These are phyloP conservation scores for Cladosporium velox DNA, from an alignment of 2,329 filamentous ascomycete genomes.

Conservation along the genomic window DNA sequence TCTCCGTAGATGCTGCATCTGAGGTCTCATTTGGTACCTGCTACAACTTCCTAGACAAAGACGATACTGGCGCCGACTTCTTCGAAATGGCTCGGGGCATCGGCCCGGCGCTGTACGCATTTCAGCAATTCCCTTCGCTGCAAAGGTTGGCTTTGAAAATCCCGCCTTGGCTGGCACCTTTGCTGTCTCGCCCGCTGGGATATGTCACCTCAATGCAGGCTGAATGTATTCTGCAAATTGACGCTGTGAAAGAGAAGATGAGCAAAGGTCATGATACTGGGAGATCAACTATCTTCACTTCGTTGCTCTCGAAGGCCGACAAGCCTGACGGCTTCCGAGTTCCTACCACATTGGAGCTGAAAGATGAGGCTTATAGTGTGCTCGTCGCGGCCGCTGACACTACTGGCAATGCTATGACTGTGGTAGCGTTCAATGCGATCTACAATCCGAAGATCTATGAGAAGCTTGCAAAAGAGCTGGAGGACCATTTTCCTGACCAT, in stretches of 20 bases:
- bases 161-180: constrained; percentile 30
- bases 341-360: constrained; percentile 31
- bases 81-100: constrained; percentile 32
- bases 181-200: constrained; percentile 26
- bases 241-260: constrained; percentile 23
- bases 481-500: not conserved
- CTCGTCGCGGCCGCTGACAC: constrained; percentile 39
- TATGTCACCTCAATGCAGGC: constrained; percentile 27
- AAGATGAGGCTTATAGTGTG: constrained; percentile 35
- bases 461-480: not conserved
- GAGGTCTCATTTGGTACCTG: constrained; percentile 37
- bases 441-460: constrained; percentile 32
- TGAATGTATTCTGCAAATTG: constrained; percentile 27
- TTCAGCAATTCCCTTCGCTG: constrained; percentile 30
- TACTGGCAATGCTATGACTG: constrained; percentile 40
- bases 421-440: constrained; percentile 37
- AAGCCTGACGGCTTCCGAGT: constrained; percentile 27
- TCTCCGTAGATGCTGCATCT: constrained; percentile 28
- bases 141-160: constrained; percentile 27
- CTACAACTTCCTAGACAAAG: constrained; percentile 35
- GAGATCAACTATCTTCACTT: not conserved
- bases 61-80: constrained; percentile 29
- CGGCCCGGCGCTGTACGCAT: constrained; percentile 27
- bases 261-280: not conserved
- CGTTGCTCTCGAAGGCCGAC: constrained; percentile 13